A percentile compares a stretch with the other conserved stretches of the same genome.
phyloP scores from a whole-genome alignment of 2,329 filamentous ascomycete genomes.

The Pseudogymnoascus sp. region DNA sequence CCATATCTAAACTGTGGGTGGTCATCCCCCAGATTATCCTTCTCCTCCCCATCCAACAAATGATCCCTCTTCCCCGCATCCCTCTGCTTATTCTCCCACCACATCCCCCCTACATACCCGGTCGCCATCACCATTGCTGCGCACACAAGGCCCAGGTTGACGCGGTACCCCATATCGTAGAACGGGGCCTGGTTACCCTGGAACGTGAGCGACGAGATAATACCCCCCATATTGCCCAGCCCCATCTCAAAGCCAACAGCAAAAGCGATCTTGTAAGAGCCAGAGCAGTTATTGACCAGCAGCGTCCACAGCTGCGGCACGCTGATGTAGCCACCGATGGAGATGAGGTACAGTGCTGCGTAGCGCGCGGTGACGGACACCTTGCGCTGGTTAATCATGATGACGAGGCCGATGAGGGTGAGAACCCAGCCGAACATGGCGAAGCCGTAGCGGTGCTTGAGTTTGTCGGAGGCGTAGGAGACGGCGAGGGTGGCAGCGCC shows the following conservation, averaged over 20 bases:
- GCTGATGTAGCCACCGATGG: constrained; percentile 51
- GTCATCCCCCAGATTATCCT: constrained; percentile 4
- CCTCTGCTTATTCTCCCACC: constrained; percentile 38
- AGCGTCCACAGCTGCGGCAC: constrained; percentile 58
- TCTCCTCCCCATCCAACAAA: constrained; percentile 26
- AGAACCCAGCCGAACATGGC: constrained; percentile 26
- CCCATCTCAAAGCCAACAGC: constrained; percentile 49
- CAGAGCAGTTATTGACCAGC: constrained; percentile 55
- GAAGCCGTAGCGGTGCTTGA: constrained; percentile 31
- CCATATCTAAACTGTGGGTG: not conserved
- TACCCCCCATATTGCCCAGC: constrained; percentile 60
- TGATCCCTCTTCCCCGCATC: constrained; percentile 38
- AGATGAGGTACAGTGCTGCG: constrained; percentile 51
- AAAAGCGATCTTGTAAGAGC: constrained; percentile 50
- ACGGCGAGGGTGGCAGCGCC: constrained; percentile 27
- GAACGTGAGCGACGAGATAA: constrained; percentile 57
- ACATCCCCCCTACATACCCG: constrained; percentile 32
- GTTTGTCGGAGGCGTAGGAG: constrained; percentile 30
- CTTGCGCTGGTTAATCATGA: constrained; percentile 27
- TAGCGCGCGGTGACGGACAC: constrained; percentile 12
- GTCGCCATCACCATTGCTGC: constrained; percentile 3
- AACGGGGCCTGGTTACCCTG: constrained; percentile 53
- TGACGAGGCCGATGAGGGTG: constrained; percentile 28
- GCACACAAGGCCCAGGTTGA: constrained; percentile 20
- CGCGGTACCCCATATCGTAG: constrained; percentile 30